Base-by-base conservation (phyloP, 1,139 yeast species). In the Taphrina confusa region DNA sequence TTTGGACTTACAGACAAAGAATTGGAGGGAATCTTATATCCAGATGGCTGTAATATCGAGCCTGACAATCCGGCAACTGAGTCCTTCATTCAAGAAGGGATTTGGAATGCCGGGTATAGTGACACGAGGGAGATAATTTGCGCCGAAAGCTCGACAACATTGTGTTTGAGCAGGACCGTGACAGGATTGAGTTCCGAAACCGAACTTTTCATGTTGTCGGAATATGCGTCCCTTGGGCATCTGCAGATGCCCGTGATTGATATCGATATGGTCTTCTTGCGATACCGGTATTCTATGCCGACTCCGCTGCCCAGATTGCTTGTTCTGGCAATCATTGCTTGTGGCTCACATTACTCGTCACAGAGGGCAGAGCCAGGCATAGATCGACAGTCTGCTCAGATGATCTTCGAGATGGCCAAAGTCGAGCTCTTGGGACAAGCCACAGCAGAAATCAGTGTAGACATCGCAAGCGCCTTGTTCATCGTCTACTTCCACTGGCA, bases 1-100 rank as follows among this genome's bases (percentile, higher is more conserved):
- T n/a, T n/a, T n/a, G n/a, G n/a, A n/a, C n/a, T n/a, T n/a, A n/a
- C n/a, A n/a, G 80, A 80, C 64, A 79, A 74, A 23, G 73, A 78
- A 23, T 72, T 84, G n/a, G 79, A 82, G 62, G 72, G 74, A 59
- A 69, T 84, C 5, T 71, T 85, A 37, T 42, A 42, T 14, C n/a
- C n/a, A n/a, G n/a, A n/a, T n/a, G n/a, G n/a, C n/a, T n/a, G n/a
- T n/a, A n/a, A n/a, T n/a, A n/a, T n/a, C n/a, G n/a, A n/a, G n/a
- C n/a, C n/a, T n/a, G n/a, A n/a, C n/a, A n/a, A n/a, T n/a, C n/a
- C n/a, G n/a, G n/a, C n/a, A n/a, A n/a, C n/a, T n/a, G n/a, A n/a
- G n/a, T n/a, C n/a, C n/a, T n/a, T n/a, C n/a, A n/a, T n/a, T n/a
- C n/a, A n/a, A n/a, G n/a, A n/a, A n/a, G n/a, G n/a, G n/a, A n/a